A percentile compares a stretch with the other conserved stretches of the same genome.
Evolutionary conservation across 495 filamentous ascomycete species (phyloP).

Genomic region (Neurospora sp.): DNA sequence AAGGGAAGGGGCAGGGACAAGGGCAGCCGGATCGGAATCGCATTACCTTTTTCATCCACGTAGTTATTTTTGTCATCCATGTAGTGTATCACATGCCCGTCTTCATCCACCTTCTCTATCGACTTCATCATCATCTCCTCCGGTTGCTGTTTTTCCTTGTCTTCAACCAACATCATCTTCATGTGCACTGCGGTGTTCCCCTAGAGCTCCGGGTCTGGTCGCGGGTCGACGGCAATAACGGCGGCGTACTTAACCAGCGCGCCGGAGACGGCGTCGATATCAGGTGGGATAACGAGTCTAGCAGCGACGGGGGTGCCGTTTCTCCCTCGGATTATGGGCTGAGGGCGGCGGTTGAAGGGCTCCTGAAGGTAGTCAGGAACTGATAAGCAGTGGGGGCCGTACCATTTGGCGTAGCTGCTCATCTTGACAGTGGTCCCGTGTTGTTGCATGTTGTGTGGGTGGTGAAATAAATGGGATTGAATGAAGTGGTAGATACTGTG

Average conservation of each 20-base stretch:
- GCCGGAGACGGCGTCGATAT: background rate
- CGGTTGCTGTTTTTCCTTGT: background rate
- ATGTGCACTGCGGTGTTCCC: background rate
- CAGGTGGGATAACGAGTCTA: background rate
- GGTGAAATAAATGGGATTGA: background rate
- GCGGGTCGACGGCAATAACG: background rate
- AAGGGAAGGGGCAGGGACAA: background rate
- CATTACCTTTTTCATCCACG: background rate
- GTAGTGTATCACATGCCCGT: background rate
- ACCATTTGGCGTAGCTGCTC: background rate
- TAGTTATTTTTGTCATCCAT: background rate
- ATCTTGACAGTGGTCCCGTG: background rate
- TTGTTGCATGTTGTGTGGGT: background rate
- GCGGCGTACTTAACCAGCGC: background rate
- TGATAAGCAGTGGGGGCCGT: background rate
- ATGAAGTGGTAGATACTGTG: background rate
- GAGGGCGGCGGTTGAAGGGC: background rate
- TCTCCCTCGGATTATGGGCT: background rate
- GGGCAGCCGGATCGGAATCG: background rate
- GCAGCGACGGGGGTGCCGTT: background rate
- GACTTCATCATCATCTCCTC: background rate
- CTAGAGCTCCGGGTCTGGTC: background rate
- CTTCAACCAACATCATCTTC: background rate
- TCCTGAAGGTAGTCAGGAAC: background rate
- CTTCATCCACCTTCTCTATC: background rate